These are phyloP conservation scores for Aspergillus ustus DNA, from an alignment of 2,329 filamentous ascomycete species.

Conservation along the genomic window DNA sequence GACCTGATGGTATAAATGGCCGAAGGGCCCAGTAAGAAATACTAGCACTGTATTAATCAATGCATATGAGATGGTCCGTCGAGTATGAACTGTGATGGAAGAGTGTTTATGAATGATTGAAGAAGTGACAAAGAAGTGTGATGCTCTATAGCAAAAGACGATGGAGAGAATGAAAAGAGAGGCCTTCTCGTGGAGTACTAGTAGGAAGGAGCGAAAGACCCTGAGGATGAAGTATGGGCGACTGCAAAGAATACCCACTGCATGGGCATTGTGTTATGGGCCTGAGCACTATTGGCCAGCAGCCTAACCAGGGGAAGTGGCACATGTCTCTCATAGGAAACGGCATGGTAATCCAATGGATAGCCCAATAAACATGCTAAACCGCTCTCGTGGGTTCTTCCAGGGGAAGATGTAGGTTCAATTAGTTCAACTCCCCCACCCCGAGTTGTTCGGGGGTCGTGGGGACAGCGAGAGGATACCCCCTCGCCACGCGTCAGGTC, in stretches of 20 bases:
- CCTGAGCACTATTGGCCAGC: neutral
- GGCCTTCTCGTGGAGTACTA: neutral
- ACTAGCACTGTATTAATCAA: neutral
- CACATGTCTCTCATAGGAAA: neutral
- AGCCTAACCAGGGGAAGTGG: neutral
- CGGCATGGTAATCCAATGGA: neutral
- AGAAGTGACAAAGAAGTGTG: neutral
- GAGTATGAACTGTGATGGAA: neutral
- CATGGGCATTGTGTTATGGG: neutral
- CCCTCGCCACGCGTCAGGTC: slow-evolving; percentile 2
- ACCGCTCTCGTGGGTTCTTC: neutral
- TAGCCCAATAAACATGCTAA: neutral
- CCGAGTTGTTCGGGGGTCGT: neutral
- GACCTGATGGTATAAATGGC: neutral
- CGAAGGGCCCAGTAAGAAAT: neutral
- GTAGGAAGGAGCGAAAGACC: neutral
- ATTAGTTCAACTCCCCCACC: neutral
- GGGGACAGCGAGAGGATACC: neutral
- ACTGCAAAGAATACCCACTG: neutral
- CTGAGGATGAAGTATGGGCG: neutral
- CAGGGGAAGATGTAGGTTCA: neutral
- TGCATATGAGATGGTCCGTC: neutral
- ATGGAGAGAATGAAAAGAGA: neutral
- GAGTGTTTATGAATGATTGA: neutral
- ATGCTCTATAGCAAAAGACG: neutral